These are phyloP conservation scores for Rosa lucieae DNA, from an alignment of 306 rosid genomes.

Conservation along the genomic window DNA sequence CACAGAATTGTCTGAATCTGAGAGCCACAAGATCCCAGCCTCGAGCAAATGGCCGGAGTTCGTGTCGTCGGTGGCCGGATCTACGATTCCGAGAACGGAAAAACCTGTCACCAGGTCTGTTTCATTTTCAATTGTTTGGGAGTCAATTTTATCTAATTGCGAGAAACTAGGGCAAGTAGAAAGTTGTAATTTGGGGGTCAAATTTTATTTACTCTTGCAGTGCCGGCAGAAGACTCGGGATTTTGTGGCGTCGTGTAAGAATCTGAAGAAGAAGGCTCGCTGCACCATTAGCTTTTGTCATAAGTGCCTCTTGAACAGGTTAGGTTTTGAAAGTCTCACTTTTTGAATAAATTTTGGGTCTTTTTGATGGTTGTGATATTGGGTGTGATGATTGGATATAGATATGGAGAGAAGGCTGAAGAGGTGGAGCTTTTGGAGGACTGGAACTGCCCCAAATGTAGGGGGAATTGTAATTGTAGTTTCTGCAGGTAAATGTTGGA, in stretches of 20 bases:
- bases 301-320: conserved; percentile 82
- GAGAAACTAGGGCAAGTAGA: not conserved
- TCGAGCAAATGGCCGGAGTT: conserved; percentile 36
- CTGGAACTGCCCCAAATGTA: conserved; percentile 83
- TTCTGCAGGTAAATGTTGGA: conserved; percentile 54
- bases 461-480: conserved; percentile 77
- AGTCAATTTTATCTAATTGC: not conserved
- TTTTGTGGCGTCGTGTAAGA: conserved; percentile 56
- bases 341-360: not conserved
- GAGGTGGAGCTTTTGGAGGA: conserved; percentile 35
- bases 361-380: not conserved
- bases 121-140: not conserved
- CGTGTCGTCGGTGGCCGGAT: conserved; percentile 44
- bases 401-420: conserved; percentile 73
- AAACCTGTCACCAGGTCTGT: conserved; percentile 68
- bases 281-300: conserved; percentile 55
- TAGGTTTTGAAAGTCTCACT: not conserved
- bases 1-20: not conserved
- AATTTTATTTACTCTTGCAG: conserved; percentile 28
- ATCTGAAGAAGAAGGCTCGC: conserved; percentile 31
- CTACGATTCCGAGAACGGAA: conserved; percentile 56
- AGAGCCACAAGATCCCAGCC: not conserved
- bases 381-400: conserved; percentile 24
- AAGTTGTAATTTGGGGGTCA: not conserved
- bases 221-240: conserved; percentile 76